Evolutionary conservation across 345 rosid species (phyloP), one percentile per base, ranked within the genome.

Genomic region (Citrus maxima): DNA sequence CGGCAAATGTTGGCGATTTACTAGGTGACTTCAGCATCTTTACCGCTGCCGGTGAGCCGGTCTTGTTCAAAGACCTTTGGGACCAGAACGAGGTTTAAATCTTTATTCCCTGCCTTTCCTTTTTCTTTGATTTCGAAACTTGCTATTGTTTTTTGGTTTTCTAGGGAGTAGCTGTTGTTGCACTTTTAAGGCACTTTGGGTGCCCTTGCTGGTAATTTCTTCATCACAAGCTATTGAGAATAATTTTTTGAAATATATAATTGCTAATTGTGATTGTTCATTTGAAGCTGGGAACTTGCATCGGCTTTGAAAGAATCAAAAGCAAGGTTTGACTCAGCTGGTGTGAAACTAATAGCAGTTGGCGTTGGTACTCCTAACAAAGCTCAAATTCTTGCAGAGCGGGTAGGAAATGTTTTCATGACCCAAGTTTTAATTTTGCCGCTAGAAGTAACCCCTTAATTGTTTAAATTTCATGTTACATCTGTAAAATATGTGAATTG

Each of bases 151-250:
- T 19, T 32, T 49, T 18, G 5, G 7, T 54, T 6, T 63, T 77
- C 28, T 79, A 95, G 97, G 96, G 93, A 60, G 77, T 93, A 22
- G 93, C 97, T 28, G 96, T 92, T 60, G 97, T 92, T 67, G 96
- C 96, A 22, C 94, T 95, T 55, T 78, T 95, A 81, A 88, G 98
- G 81, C 97, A 93, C 86, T 93, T 95, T 82, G 99, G 98, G 58
- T 93, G 99, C 76, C 51, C 80, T 84, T 95, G 93, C 90, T 90
- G 98, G 97, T 95, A 87, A 85, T 5, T 69, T 84, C 22, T 68
- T 34, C 16, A 10, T 64, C 2, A 40, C 32, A 7, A 42, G 60
- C 34, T 55, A 4, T 56, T 37, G 27, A 35, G 10, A 49, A 24
- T 28, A 24, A 38, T 67, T 27, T 22, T 35, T 22, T 16, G 18